Evolutionary conservation across 2,329 filamentous ascomycete species (phyloP), one percentile per base, ranked within the genome.

Genomic region (Neonectria neomacrospora): DNA sequence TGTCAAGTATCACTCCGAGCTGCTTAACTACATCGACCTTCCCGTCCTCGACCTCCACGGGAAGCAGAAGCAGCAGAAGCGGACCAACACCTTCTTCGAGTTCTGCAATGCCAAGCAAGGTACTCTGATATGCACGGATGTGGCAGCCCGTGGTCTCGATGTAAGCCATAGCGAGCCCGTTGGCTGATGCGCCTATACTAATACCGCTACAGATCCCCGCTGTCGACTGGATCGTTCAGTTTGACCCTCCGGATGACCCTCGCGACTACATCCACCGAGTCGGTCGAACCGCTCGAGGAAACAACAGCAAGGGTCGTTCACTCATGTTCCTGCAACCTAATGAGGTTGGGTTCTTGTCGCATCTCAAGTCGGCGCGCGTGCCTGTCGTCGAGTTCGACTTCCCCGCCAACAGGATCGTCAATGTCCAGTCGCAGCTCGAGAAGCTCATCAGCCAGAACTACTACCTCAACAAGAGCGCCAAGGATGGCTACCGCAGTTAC

Each of bases 1-100:
- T 70, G 95, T 98, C 74, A 97, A 97, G 78, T 99, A 98, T 81
- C 94, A 97, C 80, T 89, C 92, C 26, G 94, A 98, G 78, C 88
- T 99, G 28, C 88, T 99, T 70, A 98, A 98, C 82, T 98, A 97
- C 81, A 97, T 98, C 74, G 96, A 98, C 78, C 86, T 97, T 42
- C 94, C 92, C 5, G 92, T 96, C 3, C 85, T 97, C 45, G 91
- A 93, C 71, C 84, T 97, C 8, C 93, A 96, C 78, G 96, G 94
- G 70, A 97, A 99, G 81, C 93, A 97, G 81, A 99, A 99, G 81
- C 96, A 99, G 80, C 94, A 97, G 80, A 97, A 97, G 80, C 92
- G 96, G n/a, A 99, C 96, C 23, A 97, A 96, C 76, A 97, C 94
- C 1, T 99, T 99, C 79, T 99, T 98, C 79, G 95, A 98, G 78